phyloP scores from a whole-genome alignment of 257 asterid species.

The Gardenia jasminoides region DNA sequence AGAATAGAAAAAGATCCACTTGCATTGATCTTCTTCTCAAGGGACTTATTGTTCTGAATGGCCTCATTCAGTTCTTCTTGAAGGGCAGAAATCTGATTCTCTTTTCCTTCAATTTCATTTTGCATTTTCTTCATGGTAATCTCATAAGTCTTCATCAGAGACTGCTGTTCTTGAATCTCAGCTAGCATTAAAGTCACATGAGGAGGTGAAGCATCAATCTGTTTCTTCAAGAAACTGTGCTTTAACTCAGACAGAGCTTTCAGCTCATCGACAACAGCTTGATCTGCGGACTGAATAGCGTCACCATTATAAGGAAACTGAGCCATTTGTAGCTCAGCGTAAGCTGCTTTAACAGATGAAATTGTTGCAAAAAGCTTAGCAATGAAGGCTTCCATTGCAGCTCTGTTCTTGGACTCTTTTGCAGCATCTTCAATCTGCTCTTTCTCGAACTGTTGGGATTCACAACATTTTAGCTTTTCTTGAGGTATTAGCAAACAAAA shows the following conservation, averaged over 20 bases:
- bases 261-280: constrained; percentile 76
- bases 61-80: constrained; percentile 30
- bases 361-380: constrained; percentile 90
- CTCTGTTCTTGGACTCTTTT: constrained; percentile 51
- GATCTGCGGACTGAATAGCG: constrained; percentile 80
- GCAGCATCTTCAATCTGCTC: constrained; percentile 53
- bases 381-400: constrained; percentile 78
- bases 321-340: constrained; percentile 93
- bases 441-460: constrained; percentile 53
- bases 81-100: constrained; percentile 25
- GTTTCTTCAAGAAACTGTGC: constrained; percentile 56
- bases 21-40: constrained; percentile 67
- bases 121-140: constrained; percentile 95
- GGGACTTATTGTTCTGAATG: constrained; percentile 37
- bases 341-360: constrained; percentile 85
- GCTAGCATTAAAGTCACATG: constrained; percentile 89
- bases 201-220: constrained; percentile 82
- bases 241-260: constrained; percentile 79
- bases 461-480: constrained; percentile 83
- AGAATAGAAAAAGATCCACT: constrained; percentile 79
- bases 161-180: constrained; percentile 93
- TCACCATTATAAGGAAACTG: constrained; percentile 84
- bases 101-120: constrained; percentile 61
- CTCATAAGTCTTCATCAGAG: constrained; percentile 87
- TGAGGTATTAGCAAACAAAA: constrained; percentile 76